These are phyloP conservation scores for Calonectria crousiana DNA, from an alignment of 2,329 filamentous ascomycete genomes.

Conservation along the genomic window DNA sequence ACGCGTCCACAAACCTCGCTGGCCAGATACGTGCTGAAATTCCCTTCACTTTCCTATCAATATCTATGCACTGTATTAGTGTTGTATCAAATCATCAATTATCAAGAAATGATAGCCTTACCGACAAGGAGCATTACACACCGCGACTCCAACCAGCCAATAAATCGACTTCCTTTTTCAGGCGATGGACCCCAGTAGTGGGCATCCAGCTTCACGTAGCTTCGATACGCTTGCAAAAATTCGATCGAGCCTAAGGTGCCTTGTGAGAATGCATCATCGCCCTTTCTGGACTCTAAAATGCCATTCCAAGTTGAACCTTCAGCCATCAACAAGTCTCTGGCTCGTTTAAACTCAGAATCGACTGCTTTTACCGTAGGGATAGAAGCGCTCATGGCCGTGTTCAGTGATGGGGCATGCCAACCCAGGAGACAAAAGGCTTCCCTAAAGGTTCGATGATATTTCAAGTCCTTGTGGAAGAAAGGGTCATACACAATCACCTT, in stretches of 20 bases:
- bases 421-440: slow-evolving; percentile 75
- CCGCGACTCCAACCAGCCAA: slow-evolving; percentile 74
- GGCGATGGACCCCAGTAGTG: slow-evolving; percentile 74
- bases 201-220: slow-evolving; percentile 71
- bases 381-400: slow-evolving; percentile 68
- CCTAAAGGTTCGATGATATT: slow-evolving; percentile 66
- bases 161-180: slow-evolving; percentile 64
- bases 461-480: slow-evolving; percentile 65
- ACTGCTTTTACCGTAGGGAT: slow-evolving; percentile 64
- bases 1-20: slow-evolving; percentile 63
- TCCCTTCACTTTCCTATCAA: slow-evolving; percentile 64
- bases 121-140: slow-evolving; percentile 69
- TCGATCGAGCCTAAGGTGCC: slow-evolving; percentile 48
- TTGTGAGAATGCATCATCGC: background rate
- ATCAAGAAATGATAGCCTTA: slow-evolving; percentile 44
- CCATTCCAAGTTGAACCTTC: slow-evolving; percentile 55
- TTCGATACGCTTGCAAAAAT: slow-evolving; percentile 65
- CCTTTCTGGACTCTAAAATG: slow-evolving; percentile 49
- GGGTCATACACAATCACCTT: slow-evolving; percentile 68
- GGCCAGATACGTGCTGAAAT: slow-evolving; percentile 73
- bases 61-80: slow-evolving; percentile 55
- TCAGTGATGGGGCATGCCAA: slow-evolving; percentile 71
- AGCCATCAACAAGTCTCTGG: slow-evolving; percentile 54
- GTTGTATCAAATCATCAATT: background rate
- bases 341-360: slow-evolving; percentile 62